Base-by-base conservation (phyloP, 192 early-diverging fungal genomes). In the Linnemannia exigua region DNA sequence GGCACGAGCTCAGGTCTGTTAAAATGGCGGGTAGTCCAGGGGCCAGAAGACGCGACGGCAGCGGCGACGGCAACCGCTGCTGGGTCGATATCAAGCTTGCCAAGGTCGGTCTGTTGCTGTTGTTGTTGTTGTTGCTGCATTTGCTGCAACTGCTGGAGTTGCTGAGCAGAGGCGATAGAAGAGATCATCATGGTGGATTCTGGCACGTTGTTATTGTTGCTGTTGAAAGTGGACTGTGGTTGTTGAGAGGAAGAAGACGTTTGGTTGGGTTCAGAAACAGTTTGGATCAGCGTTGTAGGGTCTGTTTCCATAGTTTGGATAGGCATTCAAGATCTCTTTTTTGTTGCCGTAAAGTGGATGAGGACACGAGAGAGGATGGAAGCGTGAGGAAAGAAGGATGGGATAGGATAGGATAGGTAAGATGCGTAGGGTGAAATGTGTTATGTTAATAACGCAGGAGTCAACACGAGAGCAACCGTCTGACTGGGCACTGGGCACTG, bases 11-110 rank as follows among this genome's bases (percentile, higher is more conserved):
- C 80, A 31, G 54, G 74, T 28, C 72, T 74, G 20, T 67, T 47
- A 44, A 74, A 80, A 36, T 69, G 41, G 48, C 67, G 17, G n/a
- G 74, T 50, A 33, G 80, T 19, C 74, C 80, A 82, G n/a, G 74
- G 41, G 22, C 46, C 44, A 12, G 71, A 25, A 25, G 80, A 51
- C 11, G 73, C 73, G 22, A 61, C 19, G 20, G 69, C 48, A n/a
- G 72, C 73, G 22, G 38, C 19, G 20, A 54, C 48, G 31, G 72
- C 80, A 61, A 52, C 52, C 12, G 52, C 70, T 25, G 67, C 35
- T 17, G 80, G 58, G 19, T 82, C 75, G 2, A 82, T 44, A 19
- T 72, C 75, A 3, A 76, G 0, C 31, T 82, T 82, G 52, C 35
- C 22, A 25, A 63, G 28, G 28, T 63, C 58, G 28, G 58, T 31